A percentile compares a stretch with the other conserved stretches of the same genome.
These are phyloP conservation scores for Begonia peltatifolia DNA, from an alignment of 306 rosid genomes.

Conservation along the genomic window DNA sequence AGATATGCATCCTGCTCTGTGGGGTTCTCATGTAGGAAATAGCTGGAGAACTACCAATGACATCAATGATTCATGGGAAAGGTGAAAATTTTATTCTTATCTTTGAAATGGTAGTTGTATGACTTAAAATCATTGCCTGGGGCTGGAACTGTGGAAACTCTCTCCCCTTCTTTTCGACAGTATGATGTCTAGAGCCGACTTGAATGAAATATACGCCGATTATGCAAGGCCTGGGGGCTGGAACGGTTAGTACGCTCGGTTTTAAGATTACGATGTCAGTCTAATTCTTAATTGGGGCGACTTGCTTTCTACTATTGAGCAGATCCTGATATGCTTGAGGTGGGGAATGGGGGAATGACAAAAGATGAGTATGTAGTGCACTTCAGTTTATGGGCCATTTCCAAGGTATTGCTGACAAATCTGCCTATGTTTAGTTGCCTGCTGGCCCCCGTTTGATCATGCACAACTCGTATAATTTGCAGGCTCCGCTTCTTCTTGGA, in stretches of 20 bases:
- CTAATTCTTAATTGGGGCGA: too few relatives aligned
- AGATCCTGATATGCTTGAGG: conserved; percentile 94
- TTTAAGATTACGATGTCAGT: background rate
- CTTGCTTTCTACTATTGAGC: conserved; percentile 3
- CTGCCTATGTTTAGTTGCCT: background rate
- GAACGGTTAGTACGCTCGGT: conserved; percentile 47
- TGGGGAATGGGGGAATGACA: conserved; percentile 94
- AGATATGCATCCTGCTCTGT: conserved; percentile 80
- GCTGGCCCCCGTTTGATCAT: background rate
- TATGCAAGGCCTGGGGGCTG: conserved; percentile 85
- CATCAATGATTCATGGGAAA: conserved; percentile 67
- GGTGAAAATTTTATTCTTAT: conserved; percentile 22
- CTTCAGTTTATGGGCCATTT: conserved; percentile 92
- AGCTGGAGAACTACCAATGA: conserved; percentile 94
- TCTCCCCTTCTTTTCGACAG: conserved; percentile 17
- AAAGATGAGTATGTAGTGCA: conserved; percentile 76
- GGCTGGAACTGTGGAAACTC: too few relatives aligned
- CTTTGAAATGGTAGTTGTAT: background rate
- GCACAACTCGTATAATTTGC: background rate
- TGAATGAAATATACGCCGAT: conserved; percentile 67
- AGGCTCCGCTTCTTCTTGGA: conserved; percentile 97
- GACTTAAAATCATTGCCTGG: too few relatives aligned
- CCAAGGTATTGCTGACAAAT: conserved; percentile 40
- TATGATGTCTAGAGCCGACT: conserved; percentile 67
- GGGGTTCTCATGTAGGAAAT: conserved; percentile 77